These are phyloP conservation scores for Lagenaria siceraria DNA, from an alignment of 306 rosid species.

Conservation along the genomic window DNA sequence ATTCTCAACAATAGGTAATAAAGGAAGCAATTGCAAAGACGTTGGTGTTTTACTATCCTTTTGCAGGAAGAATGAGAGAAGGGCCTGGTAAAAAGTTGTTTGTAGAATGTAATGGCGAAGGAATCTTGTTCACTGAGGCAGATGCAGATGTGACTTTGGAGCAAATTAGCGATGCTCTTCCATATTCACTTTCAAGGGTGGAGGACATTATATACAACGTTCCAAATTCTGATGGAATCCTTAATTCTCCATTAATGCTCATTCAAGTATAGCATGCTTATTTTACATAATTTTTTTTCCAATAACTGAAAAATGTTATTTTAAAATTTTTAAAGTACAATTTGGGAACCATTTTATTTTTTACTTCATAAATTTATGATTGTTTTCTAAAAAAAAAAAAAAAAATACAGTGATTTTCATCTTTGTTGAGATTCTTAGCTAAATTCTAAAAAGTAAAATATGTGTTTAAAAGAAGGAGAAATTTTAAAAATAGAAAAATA, in stretches of 20 bases:
- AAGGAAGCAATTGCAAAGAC: not conserved
- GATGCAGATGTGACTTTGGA: not conserved
- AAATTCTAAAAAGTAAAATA: too few relatives aligned
- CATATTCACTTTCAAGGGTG: not conserved
- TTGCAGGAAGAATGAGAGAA: not conserved
- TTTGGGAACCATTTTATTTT: too few relatives aligned
- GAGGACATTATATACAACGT: constrained; percentile 9
- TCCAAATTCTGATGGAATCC: not conserved
- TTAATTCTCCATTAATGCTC: constrained; percentile 3
- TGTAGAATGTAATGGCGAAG: constrained; percentile 19
- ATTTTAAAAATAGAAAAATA: too few relatives aligned
- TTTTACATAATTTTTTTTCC: too few relatives aligned
- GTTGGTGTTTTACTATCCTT: not conserved
- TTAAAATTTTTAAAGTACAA: too few relatives aligned
- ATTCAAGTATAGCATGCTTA: not conserved
- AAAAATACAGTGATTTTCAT: too few relatives aligned
- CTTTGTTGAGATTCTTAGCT: too few relatives aligned
- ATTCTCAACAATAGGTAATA: too few relatives aligned
- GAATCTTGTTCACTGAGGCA: constrained; percentile 15
- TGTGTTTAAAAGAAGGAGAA: too few relatives aligned
- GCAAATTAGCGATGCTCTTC: not conserved
- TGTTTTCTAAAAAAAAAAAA: too few relatives aligned
- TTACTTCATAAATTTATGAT: too few relatives aligned
- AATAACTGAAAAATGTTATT: too few relatives aligned
- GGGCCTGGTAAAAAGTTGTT: not conserved